Evolutionary conservation across 2,329 filamentous ascomycete genomes (phyloP), one percentile per base, ranked within the genome.

Genomic region (Claviceps sp.): DNA sequence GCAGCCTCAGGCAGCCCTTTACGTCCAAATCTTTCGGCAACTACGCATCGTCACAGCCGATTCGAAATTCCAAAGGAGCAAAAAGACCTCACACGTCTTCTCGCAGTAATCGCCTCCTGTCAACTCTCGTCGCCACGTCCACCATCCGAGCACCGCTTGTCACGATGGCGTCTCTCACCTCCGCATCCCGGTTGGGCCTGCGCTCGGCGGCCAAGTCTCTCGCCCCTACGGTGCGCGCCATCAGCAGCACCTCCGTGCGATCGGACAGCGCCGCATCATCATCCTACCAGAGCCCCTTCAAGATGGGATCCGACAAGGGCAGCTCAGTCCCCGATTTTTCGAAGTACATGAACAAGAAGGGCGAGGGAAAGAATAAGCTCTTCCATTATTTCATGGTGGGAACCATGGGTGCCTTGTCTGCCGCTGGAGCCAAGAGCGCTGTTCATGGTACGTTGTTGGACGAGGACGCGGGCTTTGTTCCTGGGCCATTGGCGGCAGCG

Each of bases 341-440:
- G 70, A 85, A 89, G 69, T 98, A 98, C 77, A 76, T 83, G 73
- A 84, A 80, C 71, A 83, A 81, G 68, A 74, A 75, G 59, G 73
- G 73, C 61, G 76, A 84, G 69, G 78, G 74, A 60, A 76, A 77
- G 65, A 95, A 95, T 74, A 85, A 90, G 76, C 76, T 95, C 61
- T 93, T 95, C 71, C 83, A 84, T 65, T 98, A 98, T 81, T 97
- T 98, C 75, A 95, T 97, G 88, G 93, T 95, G 60, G 93, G 93
- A 64, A 84, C 88, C 52, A 85, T 98, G 79, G 93, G 93, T 68
- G 85, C 93, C 65, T 78, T 97, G 68, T 83, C 86, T 59, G 91
- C 91, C 54, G 86, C 93, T 60, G 91, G 91, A 66, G 93, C 91
- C 68, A 98, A 98, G 85, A 89, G 87, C 64, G 97, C 93, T 59